Conservation (phyloP, 108 stramenopile genomes). For the Nitzschia sp. region DNA sequence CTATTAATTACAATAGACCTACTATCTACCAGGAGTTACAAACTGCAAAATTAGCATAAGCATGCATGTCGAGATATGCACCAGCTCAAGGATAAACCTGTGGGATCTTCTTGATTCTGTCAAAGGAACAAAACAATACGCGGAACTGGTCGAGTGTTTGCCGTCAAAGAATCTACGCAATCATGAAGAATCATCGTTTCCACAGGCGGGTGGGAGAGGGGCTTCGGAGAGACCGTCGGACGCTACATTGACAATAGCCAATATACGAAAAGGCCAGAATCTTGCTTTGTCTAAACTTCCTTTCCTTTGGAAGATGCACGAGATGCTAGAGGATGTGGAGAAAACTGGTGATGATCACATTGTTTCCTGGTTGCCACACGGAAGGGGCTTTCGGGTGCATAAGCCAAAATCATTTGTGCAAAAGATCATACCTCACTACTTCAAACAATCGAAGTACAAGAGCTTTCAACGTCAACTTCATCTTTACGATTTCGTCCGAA, state of each 20-base stretch:
- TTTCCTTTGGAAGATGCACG: slow-evolving; percentile 28
- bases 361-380: slow-evolving; percentile 28
- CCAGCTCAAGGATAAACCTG: not conserved
- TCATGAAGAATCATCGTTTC: not conserved
- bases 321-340: slow-evolving; percentile 15
- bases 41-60: no score
- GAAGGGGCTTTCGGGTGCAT: slow-evolving; percentile 25
- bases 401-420: slow-evolving; percentile 14
- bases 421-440: slow-evolving; percentile 27
- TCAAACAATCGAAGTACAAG: slow-evolving; percentile 38
- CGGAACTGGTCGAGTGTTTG: not conserved
- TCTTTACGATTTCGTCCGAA: slow-evolving; percentile 74
- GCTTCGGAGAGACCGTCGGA: not conserved
- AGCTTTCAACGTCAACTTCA: slow-evolving; percentile 59
- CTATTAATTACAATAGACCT: no score
- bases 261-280: slow-evolving; percentile 6
- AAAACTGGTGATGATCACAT: slow-evolving; percentile 16
- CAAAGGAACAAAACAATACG: not conserved
- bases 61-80: slow-evolving; percentile 18
- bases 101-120: not conserved
- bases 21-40: no score
- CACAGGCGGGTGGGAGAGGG: not conserved
- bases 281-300: slow-evolving; percentile 6
- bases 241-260: not conserved
- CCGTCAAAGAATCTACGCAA: slow-evolving; percentile 1